Evolutionary conservation across 2,329 filamentous ascomycete species (phyloP).

Genomic region (Colletotrichum endophyticum): DNA sequence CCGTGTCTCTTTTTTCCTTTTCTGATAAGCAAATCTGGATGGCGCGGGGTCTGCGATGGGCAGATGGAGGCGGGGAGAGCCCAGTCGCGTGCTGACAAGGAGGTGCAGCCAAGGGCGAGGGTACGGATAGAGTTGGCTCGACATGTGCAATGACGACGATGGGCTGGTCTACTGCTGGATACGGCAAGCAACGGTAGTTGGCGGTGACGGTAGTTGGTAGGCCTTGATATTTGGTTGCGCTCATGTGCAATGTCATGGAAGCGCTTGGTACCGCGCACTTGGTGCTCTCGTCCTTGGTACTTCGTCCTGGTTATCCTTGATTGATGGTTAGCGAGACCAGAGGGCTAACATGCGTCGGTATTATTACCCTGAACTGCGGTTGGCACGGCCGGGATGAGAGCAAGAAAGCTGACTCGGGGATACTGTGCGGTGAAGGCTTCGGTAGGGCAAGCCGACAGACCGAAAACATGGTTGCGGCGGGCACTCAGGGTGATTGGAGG

Average conservation of each 20-base stretch:
- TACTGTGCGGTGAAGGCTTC: not conserved
- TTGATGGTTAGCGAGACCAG: not conserved
- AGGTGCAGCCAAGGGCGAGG: not conserved
- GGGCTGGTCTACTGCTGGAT: not conserved
- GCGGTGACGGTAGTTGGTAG: not conserved
- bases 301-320: not conserved
- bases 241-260: not conserved
- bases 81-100: slow-evolving; percentile 4
- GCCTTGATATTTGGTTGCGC: not conserved
- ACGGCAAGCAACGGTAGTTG: not conserved
- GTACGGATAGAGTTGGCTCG: not conserved
- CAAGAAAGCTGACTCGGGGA: not conserved
- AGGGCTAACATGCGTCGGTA: not conserved
- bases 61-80: slow-evolving; percentile 9
- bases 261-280: not conserved
- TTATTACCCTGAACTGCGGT: not conserved
- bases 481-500: not conserved
- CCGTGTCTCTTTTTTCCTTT: slow-evolving; percentile 1
- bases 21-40: slow-evolving; percentile 7
- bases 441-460: not conserved
- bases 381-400: not conserved
- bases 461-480: not conserved
- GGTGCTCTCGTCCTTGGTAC: not conserved
- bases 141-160: slow-evolving; percentile 7
- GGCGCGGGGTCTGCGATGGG: not conserved